phyloP scores from a whole-genome alignment of 805 yeast species.

The Hanseniaspora pseudoguilliermondii region DNA sequence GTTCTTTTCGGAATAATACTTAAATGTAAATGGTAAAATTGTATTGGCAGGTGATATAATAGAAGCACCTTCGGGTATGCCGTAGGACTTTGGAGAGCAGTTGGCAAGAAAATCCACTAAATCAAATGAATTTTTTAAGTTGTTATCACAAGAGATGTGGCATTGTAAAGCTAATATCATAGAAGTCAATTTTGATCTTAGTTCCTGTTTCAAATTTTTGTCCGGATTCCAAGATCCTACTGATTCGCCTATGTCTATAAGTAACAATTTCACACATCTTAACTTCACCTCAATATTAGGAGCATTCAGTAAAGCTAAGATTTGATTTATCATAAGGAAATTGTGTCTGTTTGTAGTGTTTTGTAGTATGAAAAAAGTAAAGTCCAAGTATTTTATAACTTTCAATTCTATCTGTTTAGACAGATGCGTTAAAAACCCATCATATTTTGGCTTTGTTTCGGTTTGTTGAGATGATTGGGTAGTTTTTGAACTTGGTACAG shows the following conservation, averaged over 20 bases:
- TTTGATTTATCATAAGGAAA: constrained; percentile 52
- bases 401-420: constrained; percentile 34
- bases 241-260: constrained; percentile 49
- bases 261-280: constrained; percentile 47
- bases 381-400: constrained; percentile 42
- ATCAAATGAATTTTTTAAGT: constrained; percentile 34
- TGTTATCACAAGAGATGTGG: constrained; percentile 24
- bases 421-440: constrained; percentile 31
- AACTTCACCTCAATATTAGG: constrained; percentile 49
- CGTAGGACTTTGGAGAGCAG: constrained; percentile 5
- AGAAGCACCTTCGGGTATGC: not conserved
- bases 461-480: not conserved
- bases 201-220: constrained; percentile 11
- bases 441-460: constrained; percentile 31
- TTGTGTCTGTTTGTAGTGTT: constrained; percentile 56
- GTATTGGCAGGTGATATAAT: constrained; percentile 14
- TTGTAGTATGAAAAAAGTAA: constrained; percentile 51
- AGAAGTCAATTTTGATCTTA: constrained; percentile 36
- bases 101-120: constrained; percentile 20
- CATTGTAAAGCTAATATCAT: constrained; percentile 30
- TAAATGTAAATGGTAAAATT: constrained; percentile 43
- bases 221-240: constrained; percentile 22
- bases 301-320: constrained; percentile 45
- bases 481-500: not conserved
- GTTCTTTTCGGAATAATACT: constrained; percentile 33